Conservation (phyloP, 352 stramenopile species). For the Nothophytophthora sp. region DNA sequence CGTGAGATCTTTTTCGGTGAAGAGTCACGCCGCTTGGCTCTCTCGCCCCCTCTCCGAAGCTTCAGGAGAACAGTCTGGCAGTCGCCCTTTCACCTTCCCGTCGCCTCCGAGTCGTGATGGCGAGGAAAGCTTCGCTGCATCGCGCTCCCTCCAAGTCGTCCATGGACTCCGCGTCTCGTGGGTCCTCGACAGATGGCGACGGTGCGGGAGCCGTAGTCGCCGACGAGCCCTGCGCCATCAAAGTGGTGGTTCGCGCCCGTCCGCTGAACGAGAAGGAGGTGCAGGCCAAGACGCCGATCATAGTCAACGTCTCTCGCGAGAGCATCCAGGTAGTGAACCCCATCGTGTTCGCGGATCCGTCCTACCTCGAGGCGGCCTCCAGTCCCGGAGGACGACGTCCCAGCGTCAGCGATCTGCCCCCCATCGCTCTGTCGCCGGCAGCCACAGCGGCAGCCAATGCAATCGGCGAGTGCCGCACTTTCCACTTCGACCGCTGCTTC, state of each 20-base stretch:
- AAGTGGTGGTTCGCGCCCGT: constrained; percentile 73
- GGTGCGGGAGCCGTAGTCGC: constrained; percentile 8
- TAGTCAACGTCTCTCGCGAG: constrained; percentile 50
- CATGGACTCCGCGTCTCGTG: not conserved
- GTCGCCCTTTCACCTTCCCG: too few relatives aligned
- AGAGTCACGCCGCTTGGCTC: too few relatives aligned
- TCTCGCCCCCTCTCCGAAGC: too few relatives aligned
- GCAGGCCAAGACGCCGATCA: constrained; percentile 42
- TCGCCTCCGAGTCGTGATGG: too few relatives aligned
- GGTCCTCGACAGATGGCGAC: not conserved
- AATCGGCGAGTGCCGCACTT: constrained; percentile 58
- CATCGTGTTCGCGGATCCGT: constrained; percentile 55
- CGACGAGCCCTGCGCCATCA: constrained; percentile 54
- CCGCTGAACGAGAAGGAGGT: constrained; percentile 64
- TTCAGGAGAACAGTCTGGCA: too few relatives aligned
- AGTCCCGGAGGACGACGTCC: not conserved
- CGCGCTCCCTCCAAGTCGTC: not conserved
- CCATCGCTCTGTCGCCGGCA: constrained; percentile 28
- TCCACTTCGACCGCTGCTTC: constrained; percentile 84
- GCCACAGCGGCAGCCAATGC: constrained; percentile 34
- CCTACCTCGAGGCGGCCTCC: constrained; percentile 45
- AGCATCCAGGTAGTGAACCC: constrained; percentile 71
- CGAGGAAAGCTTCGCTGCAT: constrained; percentile 17
- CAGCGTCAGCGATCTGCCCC: constrained; percentile 7
- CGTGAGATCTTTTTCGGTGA: too few relatives aligned